These are phyloP conservation scores for Camelina laxa DNA, from an alignment of 345 rosid genomes.

Conservation along the genomic window DNA sequence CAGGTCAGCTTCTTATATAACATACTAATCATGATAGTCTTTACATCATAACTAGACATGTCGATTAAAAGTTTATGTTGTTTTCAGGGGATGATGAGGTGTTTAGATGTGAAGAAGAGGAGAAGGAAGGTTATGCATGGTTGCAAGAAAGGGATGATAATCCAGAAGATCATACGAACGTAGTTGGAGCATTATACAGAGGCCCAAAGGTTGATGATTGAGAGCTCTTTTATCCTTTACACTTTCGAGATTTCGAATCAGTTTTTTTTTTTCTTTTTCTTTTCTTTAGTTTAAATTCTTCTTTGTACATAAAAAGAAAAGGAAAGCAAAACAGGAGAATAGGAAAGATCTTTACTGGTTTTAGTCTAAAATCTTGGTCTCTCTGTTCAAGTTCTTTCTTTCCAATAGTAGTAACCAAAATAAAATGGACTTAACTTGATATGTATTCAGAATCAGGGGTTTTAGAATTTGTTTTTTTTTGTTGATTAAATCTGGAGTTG, in stretches of 20 bases:
- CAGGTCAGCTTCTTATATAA: not conserved
- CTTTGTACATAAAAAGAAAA: slow-evolving; percentile 48
- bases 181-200: slow-evolving; percentile 55
- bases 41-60: not conserved
- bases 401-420: slow-evolving; percentile 23
- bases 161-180: slow-evolving; percentile 55
- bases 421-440: slow-evolving; percentile 3
- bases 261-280: too few relatives aligned
- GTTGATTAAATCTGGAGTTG: not conserved
- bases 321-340: slow-evolving; percentile 12
- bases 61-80: not conserved
- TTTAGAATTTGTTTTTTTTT: not conserved
- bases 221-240: slow-evolving; percentile 8
- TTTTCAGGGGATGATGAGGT: slow-evolving; percentile 49
- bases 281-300: slow-evolving; percentile 43
- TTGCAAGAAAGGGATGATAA: slow-evolving; percentile 66
- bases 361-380: slow-evolving; percentile 20
- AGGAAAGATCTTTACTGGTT: slow-evolving; percentile 14
- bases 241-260: slow-evolving; percentile 4
- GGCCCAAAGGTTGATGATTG: slow-evolving; percentile 58
- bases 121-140: slow-evolving; percentile 66
- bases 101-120: slow-evolving; percentile 60
- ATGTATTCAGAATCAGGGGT: not conserved
- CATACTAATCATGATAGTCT: not conserved
- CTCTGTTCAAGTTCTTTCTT: slow-evolving; percentile 5